phyloP scores from a whole-genome alignment of 768 basidiomycete genomes.

The Tricholoma saponaceum region DNA sequence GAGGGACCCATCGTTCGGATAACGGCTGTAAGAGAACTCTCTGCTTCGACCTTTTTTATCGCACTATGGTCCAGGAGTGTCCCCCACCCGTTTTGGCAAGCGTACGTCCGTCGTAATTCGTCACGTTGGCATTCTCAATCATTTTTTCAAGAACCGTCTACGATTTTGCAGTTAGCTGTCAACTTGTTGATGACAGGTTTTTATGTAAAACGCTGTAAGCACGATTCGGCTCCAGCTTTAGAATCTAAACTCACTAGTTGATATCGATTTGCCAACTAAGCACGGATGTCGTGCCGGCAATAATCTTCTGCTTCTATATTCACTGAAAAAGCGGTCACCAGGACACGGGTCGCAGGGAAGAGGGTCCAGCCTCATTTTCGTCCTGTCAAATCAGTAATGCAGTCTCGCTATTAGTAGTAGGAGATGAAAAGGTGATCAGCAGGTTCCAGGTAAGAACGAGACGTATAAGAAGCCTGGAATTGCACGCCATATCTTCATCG shows the following conservation, averaged over 20 bases:
- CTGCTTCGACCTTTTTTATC: too few relatives aligned
- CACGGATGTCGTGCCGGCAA: background rate
- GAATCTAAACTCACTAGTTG: background rate
- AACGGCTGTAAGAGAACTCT: too few relatives aligned
- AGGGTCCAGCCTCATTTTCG: background rate
- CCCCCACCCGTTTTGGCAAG: too few relatives aligned
- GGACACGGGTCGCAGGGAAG: background rate
- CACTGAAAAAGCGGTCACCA: background rate
- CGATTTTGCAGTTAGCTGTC: too few relatives aligned
- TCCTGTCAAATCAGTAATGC: background rate
- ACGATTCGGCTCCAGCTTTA: background rate
- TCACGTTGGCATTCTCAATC: too few relatives aligned
- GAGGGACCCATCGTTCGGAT: too few relatives aligned
- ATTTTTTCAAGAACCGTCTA: too few relatives aligned
- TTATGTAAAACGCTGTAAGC: background rate
- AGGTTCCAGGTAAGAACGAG: background rate
- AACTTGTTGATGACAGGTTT: too few relatives aligned
- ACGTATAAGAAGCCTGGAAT: background rate
- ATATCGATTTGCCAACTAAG: background rate
- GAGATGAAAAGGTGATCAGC: background rate
- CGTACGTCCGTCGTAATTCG: too few relatives aligned
- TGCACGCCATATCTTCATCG: background rate
- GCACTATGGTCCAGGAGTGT: too few relatives aligned
- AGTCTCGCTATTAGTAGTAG: background rate
- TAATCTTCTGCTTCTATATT: background rate